phyloP scores from a whole-genome alignment of 495 filamentous ascomycete species.

The Talaromyces ruber region DNA sequence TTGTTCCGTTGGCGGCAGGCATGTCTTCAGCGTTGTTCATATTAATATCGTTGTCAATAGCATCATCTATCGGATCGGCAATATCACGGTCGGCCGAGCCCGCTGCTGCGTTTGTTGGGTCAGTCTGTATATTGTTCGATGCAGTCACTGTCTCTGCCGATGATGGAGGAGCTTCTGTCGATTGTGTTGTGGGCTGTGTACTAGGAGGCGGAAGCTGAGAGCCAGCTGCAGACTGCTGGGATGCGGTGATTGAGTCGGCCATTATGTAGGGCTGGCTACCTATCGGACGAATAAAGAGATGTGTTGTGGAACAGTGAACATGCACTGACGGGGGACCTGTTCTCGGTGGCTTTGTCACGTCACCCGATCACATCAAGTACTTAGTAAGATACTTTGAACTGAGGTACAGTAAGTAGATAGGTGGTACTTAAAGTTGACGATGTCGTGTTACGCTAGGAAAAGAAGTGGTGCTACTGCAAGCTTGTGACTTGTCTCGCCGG shows the following conservation, averaged over 20 bases:
- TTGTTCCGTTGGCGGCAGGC: slow-evolving; percentile 8
- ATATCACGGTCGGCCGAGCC: neutral
- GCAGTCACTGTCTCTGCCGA: neutral
- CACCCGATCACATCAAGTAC: neutral
- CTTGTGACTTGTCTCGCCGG: neutral
- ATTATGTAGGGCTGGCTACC: neutral
- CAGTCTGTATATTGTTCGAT: neutral
- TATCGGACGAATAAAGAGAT: slow-evolving; percentile 4
- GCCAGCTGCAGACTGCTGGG: neutral
- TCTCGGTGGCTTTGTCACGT: slow-evolving; percentile 3
- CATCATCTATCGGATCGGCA: neutral
- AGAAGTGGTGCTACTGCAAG: neutral
- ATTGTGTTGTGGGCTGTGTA: neutral
- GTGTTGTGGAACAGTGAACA: neutral
- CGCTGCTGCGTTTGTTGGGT: neutral
- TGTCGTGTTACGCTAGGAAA: neutral
- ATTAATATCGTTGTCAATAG: neutral
- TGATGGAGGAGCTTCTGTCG: neutral
- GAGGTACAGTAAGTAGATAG: no score
- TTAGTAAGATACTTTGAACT: neutral
- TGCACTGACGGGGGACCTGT: neutral
- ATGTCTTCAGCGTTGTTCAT: slow-evolving; percentile 2
- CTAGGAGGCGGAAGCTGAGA: neutral
- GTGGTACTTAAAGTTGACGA: neutral
- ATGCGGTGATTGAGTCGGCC: neutral